These are phyloP conservation scores for Gastrolobium villosum DNA, from an alignment of 306 rosid genomes.

Conservation along the genomic window DNA sequence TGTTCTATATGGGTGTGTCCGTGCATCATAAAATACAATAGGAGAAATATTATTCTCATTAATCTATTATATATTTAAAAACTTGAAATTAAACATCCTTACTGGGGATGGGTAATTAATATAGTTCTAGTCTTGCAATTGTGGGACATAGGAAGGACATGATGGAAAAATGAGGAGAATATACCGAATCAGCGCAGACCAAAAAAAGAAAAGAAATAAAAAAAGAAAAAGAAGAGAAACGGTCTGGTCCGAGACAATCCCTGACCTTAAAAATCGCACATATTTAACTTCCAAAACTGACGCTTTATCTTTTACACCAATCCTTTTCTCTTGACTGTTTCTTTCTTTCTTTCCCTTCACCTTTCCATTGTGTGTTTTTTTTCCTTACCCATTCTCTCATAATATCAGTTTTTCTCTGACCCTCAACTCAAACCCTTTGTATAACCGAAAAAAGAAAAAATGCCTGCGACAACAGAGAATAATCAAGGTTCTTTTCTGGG, in stretches of 20 bases:
- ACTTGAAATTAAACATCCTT: too few relatives aligned
- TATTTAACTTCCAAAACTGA: constrained; percentile 49
- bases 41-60: too few relatives aligned
- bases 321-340: constrained; percentile 27
- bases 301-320: constrained; percentile 43
- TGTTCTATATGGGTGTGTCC: too few relatives aligned
- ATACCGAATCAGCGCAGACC: constrained; percentile 53
- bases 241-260: constrained; percentile 49
- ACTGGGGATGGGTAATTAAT: too few relatives aligned
- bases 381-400: background rate
- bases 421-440: background rate
- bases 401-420: background rate
- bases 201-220: constrained; percentile 33
- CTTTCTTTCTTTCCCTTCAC: background rate
- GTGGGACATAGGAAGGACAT: background rate
- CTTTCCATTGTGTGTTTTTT: background rate
- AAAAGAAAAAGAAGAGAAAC: constrained; percentile 49
- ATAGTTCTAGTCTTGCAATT: background rate
- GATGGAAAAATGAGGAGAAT: constrained; percentile 33
- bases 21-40: too few relatives aligned
- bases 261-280: constrained; percentile 49
- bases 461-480: constrained; percentile 80
- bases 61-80: too few relatives aligned
- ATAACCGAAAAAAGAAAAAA: constrained; percentile 11
- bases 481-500: constrained; percentile 88